Evolutionary conservation across 768 basidiomycete species (phyloP), one percentile per base, ranked within the genome.

Genomic region (Leccinum disarticulatum): DNA sequence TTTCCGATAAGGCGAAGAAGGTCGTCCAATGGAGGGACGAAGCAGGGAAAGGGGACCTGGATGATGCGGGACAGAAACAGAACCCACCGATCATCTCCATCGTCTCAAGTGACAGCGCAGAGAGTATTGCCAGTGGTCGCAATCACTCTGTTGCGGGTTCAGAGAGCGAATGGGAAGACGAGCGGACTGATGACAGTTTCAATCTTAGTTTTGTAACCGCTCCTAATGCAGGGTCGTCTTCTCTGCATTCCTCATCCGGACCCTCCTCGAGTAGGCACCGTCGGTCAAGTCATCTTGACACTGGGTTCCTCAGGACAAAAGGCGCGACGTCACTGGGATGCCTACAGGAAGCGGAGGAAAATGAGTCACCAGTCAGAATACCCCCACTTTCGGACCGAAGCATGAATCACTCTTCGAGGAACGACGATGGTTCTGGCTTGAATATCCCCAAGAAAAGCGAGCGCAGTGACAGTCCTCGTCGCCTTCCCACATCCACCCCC

Each of bases 141-240:
- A 64, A 65, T 49, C 68, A 74, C 36, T 86, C 86, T 4, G 72
- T 81, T 25, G 81, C 85, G 50, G 81, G 85, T 6, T 91, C 89
- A 6, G 91, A 93, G 65, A 91, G 88, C 70, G 91, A 94, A 58
- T 93, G 92, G 91, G 91, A 93, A 73, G 91, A 93, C 68, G 91
- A 93, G 68, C 89, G 83, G 75, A 90, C 88, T 1, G 91, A 94
- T 8, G 90, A 91, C 53, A 90, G 87, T 68, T 68, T 89, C 65
- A 83, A 79, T 63, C 58, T 86, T 60, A 85, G 80, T 69, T 80
- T 85, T 68, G 61, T 77, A 57, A 75, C 82, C 6, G 56, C 60
- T 56, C 58, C 64, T 46, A 54, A 53, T 19, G 55, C 57, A 48
- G 60, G 53, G 9, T 19, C 63, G 15, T 70, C 75, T n/a, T 77